Evolutionary conservation across 2,329 filamentous ascomycete genomes (phyloP).

Genomic region (Stemphylium beticola): DNA sequence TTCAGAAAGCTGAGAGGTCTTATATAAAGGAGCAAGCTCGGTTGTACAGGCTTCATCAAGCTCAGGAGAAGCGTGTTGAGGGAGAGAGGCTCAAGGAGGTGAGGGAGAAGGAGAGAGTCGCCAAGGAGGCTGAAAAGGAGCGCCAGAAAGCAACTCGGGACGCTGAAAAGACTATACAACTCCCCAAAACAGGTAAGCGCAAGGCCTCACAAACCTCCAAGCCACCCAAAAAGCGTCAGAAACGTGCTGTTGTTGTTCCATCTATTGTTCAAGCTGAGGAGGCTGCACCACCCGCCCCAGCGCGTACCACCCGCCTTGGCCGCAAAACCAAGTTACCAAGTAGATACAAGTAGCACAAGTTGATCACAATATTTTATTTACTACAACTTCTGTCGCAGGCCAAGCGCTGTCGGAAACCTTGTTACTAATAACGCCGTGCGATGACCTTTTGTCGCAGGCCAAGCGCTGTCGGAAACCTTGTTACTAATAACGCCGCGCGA

Average conservation of each 20-base stretch:
- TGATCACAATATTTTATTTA: too few species aligned
- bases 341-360: too few species aligned
- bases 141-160: not conserved
- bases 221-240: not conserved
- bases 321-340: too few species aligned
- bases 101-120: not conserved
- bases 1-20: not conserved
- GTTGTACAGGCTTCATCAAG: not conserved
- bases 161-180: not conserved
- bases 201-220: not conserved
- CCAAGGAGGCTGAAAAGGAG: not conserved
- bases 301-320: too few species aligned
- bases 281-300: not conserved
- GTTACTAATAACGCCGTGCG: too few species aligned
- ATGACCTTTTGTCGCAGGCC: too few species aligned
- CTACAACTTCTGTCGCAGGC: too few species aligned
- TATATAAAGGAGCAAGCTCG: not conserved
- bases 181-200: not conserved
- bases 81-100: constrained; percentile 2
- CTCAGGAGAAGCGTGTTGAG: not conserved
- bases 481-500: too few species aligned
- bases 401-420: too few species aligned
- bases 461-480: too few species aligned
- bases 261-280: not conserved
- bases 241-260: not conserved